These are phyloP conservation scores for Suillus sp. DNA, from an alignment of 768 basidiomycete species.

Conservation along the genomic window DNA sequence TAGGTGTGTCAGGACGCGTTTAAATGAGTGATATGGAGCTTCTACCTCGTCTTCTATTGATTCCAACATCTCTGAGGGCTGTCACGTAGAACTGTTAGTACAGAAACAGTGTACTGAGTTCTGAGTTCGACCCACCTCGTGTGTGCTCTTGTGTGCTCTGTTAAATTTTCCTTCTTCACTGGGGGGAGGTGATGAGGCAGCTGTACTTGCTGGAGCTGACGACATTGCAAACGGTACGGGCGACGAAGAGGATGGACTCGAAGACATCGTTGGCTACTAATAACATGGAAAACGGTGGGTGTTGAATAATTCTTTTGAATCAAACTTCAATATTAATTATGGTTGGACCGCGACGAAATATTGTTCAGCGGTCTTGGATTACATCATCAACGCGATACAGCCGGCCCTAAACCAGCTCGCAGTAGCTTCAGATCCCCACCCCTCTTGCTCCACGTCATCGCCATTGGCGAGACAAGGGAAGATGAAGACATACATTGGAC, in stretches of 20 bases:
- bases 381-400: constrained; percentile 29
- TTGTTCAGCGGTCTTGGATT: constrained; percentile 16
- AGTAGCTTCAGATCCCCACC: no score
- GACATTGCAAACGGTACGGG: constrained; percentile 19
- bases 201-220: constrained; percentile 27
- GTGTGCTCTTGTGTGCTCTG: constrained; percentile 9
- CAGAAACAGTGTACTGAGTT: neutral
- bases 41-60: constrained; percentile 24
- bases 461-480: no score
- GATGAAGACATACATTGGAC: no score
- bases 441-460: neutral
- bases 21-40: no score
- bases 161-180: constrained; percentile 14
- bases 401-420: constrained; percentile 24
- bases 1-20: neutral
- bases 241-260: constrained; percentile 21
- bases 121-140: constrained; percentile 21
- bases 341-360: constrained; percentile 3
- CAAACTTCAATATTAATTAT: no score
- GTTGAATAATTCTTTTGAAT: neutral
- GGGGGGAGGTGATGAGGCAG: constrained; percentile 30
- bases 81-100: neutral
- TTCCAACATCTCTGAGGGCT: constrained; percentile 23
- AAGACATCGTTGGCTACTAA: constrained; percentile 22
- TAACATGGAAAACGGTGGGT: neutral